Percentiles rank a stretch among this genome's conserved stretches.
Conservation (phyloP, 805 yeast genomes). For the Zygosaccharomyces kombuchaensis region DNA sequence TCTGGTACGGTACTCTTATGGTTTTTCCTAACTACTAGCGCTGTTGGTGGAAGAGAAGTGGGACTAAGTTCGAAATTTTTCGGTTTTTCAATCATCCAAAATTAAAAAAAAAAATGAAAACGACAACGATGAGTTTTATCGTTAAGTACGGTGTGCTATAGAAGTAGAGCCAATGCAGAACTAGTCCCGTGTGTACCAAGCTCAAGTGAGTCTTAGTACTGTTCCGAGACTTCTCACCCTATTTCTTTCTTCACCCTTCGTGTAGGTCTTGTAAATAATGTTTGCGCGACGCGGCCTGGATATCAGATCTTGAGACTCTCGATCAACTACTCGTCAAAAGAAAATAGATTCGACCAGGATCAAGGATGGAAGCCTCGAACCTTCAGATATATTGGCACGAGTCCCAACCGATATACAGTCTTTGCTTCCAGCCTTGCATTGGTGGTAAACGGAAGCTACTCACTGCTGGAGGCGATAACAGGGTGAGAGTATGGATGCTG, state of each 20-base stretch:
- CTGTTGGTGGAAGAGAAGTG: background rate
- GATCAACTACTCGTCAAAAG: background rate
- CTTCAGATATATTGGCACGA: constrained; percentile 44
- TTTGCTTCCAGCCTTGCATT: constrained; percentile 54
- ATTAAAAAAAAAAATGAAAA: too few species aligned
- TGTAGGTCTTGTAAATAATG: background rate
- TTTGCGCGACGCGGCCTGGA: background rate
- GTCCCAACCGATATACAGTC: constrained; percentile 67
- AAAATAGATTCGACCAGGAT: background rate
- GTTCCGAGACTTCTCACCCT: background rate
- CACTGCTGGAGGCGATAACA: constrained; percentile 94
- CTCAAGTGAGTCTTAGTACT: background rate
- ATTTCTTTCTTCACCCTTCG: background rate
- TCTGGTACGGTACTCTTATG: background rate
- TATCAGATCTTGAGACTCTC: background rate
- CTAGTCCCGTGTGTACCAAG: too few species aligned
- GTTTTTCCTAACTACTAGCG: background rate
- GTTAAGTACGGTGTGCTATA: constrained; percentile 1
- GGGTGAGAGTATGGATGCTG: constrained; percentile 59
- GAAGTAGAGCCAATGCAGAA: background rate
- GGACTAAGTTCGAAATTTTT: background rate
- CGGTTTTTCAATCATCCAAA: background rate
- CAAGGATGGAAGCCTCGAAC: constrained; percentile 23
- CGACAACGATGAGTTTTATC: background rate
- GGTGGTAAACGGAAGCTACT: constrained; percentile 49